Evolutionary conservation across 164 flowering plant species (phyloP).

Genomic region (Macadamia tetraphylla): DNA sequence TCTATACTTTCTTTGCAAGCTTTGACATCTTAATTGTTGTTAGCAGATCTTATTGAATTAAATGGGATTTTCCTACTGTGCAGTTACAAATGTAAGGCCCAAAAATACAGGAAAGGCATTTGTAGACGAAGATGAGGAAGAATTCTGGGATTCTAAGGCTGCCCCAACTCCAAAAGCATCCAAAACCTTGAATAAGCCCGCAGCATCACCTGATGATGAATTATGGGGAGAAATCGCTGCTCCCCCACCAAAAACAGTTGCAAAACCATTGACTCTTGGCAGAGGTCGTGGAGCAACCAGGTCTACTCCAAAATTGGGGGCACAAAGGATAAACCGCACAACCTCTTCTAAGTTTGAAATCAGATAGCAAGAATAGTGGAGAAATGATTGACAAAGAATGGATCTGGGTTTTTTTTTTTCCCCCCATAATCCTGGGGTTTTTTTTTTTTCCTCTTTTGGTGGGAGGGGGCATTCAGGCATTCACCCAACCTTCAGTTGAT

Average conservation of each 20-base stretch:
- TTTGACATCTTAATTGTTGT: not conserved
- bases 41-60: not conserved
- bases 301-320: slow-evolving; percentile 73
- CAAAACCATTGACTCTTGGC: slow-evolving; percentile 65
- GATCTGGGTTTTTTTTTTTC: not conserved
- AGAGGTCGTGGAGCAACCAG: slow-evolving; percentile 63
- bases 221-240: slow-evolving; percentile 98
- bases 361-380: not conserved
- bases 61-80: not conserved
- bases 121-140: slow-evolving; percentile 53
- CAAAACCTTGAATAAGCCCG: slow-evolving; percentile 46
- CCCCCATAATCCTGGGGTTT: too few species aligned
- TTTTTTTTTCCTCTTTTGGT: not conserved
- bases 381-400: not conserved
- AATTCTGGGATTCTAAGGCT: slow-evolving; percentile 69
- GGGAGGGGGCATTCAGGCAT: too few species aligned
- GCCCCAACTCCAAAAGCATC: slow-evolving; percentile 76
- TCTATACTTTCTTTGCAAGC: too few species aligned
- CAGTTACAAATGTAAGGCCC: slow-evolving; percentile 44
- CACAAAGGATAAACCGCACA: slow-evolving; percentile 79
- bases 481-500: not conserved
- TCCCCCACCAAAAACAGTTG: slow-evolving; percentile 78
- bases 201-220: slow-evolving; percentile 37
- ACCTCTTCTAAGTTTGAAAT: slow-evolving; percentile 38
- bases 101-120: slow-evolving; percentile 31